Percentiles rank a stretch among this genome's conserved stretches.
These are phyloP conservation scores for Lycium barbarum DNA, from an alignment of 257 asterid species.

Conservation along the genomic window DNA sequence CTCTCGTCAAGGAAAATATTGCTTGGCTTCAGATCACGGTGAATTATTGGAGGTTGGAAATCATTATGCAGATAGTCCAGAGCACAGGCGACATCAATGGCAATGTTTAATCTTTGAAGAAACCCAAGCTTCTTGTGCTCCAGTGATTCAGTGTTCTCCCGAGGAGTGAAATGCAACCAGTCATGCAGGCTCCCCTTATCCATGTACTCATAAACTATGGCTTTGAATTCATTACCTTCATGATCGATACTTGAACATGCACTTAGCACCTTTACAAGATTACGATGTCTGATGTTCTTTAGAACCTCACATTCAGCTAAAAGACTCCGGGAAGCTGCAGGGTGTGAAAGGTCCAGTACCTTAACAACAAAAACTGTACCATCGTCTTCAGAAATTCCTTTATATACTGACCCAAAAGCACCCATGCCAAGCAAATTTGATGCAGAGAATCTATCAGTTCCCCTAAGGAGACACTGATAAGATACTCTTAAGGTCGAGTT, in stretches of 20 bases:
- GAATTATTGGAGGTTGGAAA: slow-evolving; percentile 37
- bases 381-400: slow-evolving; percentile 27
- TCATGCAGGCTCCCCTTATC: slow-evolving; percentile 36
- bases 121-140: slow-evolving; percentile 9
- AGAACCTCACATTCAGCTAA: slow-evolving; percentile 41
- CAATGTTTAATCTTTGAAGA: slow-evolving; percentile 36
- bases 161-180: slow-evolving; percentile 35
- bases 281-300: slow-evolving; percentile 40
- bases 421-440: slow-evolving; percentile 37
- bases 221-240: slow-evolving; percentile 41
- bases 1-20: slow-evolving; percentile 40
- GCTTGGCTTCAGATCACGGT: slow-evolving; percentile 50
- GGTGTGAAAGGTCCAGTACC: slow-evolving; percentile 35
- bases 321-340: slow-evolving; percentile 42
- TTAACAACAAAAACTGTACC: slow-evolving; percentile 33
- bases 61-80: slow-evolving; percentile 45
- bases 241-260: slow-evolving; percentile 37
- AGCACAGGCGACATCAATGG: slow-evolving; percentile 39
- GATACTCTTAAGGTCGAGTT: slow-evolving; percentile 28
- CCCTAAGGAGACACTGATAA: slow-evolving; percentile 37
- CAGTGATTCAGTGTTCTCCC: not conserved
- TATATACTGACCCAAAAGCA: slow-evolving; percentile 37
- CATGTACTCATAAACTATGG: slow-evolving; percentile 42
- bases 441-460: slow-evolving; percentile 32
- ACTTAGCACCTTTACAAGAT: slow-evolving; percentile 36